Conservation (phyloP, 345 rosid species). For the Lepidium africanum region DNA sequence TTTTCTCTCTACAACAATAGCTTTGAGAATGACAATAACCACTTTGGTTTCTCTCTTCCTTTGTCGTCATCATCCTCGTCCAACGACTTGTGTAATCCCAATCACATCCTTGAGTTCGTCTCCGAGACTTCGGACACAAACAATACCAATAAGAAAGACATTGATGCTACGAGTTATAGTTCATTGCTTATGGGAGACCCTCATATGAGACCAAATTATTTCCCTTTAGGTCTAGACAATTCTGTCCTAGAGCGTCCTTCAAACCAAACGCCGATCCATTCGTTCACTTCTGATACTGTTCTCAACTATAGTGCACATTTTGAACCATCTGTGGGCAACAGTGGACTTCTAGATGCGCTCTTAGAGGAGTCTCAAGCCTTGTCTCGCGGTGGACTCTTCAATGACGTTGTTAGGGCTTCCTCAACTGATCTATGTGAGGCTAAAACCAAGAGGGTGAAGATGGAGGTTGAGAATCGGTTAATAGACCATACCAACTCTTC, state of each 20-base stretch:
- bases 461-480: slow-evolving; percentile 25
- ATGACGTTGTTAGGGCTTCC: background rate
- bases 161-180: slow-evolving; percentile 34
- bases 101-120: slow-evolving; percentile 19
- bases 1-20: slow-evolving; percentile 22
- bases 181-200: slow-evolving; percentile 45
- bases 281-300: slow-evolving; percentile 7
- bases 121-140: slow-evolving; percentile 15
- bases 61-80: slow-evolving; percentile 27
- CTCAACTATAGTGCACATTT: background rate
- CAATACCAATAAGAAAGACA: slow-evolving; percentile 7
- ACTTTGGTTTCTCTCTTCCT: slow-evolving; percentile 24
- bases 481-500: slow-evolving; percentile 31
- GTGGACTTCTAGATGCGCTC: slow-evolving; percentile 53
- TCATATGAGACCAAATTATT: background rate
- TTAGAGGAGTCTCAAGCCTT: slow-evolving; percentile 44
- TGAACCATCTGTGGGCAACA: slow-evolving; percentile 14
- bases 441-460: slow-evolving; percentile 3
- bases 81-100: slow-evolving; percentile 9
- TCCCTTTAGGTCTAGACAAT: slow-evolving; percentile 23
- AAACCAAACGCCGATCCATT: slow-evolving; percentile 32
- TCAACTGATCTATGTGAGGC: background rate
- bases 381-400: slow-evolving; percentile 23
- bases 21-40: slow-evolving; percentile 9
- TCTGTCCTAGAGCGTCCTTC: slow-evolving; percentile 45